Base-by-base conservation (phyloP, 2,329 filamentous ascomycete genomes). In the Colletotrichum sp. region DNA sequence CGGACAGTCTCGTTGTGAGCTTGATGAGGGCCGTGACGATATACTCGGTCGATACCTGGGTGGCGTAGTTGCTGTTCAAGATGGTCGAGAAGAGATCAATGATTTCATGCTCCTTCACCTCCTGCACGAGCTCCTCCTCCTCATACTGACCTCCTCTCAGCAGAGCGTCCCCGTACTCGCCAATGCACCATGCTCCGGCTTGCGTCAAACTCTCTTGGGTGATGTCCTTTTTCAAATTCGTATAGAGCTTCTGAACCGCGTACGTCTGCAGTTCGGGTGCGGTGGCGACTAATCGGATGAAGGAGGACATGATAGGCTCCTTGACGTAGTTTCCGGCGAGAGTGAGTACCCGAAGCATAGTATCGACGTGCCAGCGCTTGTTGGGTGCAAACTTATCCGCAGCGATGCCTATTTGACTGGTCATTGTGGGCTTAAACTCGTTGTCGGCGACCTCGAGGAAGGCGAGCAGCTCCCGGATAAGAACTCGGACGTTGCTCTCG, bases 351-450 rank as follows among this genome's bases (percentile, higher is more conserved):
- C 98, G 92, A 70, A 99, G 89, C 93, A 99, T 98, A 4, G 98
- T 99, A 82, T 99, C 97, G 80, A 99, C 94, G 83, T 99, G 97
- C 97, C 97, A 99, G 83, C 97, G 91, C 87, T 99, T 99, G 87
- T 97, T 99, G 1, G 97, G 98, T 3, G 97, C 95, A 85, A 95
- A 99, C 79, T 96, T 93, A 85, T 99, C 97, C 8, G 98, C 97
- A 13, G 98, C 97, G 80, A 99, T 95, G 28, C 97, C 97, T 83
- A 99, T 99, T 83, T 99, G 97, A 69, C 94, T 97, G 3, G 97
- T 99, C 96, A 99, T 98, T 69, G 95, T 95, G 8, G 97, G 95
- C 87, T 99, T 99, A 88, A 99, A 99, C 85, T 99, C 97, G 79
- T 98, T 98, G 82, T 99, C 97, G 71, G 98, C 96, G 68, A 98